Conservation (phyloP, 2,329 filamentous ascomycete genomes). For the Aspergillus fischeri region DNA sequence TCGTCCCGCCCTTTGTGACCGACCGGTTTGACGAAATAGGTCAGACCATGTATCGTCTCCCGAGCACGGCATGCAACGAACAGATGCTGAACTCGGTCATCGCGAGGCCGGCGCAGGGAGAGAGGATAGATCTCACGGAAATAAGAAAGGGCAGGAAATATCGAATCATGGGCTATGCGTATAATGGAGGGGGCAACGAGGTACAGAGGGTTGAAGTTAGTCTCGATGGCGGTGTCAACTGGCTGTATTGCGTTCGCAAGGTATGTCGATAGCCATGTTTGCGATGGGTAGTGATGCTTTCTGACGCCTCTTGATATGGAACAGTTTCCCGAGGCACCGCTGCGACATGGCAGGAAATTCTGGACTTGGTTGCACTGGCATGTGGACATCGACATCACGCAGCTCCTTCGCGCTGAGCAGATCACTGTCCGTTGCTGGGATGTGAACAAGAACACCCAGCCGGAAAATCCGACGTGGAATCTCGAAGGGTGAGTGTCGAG, state of each 20-base stretch:
- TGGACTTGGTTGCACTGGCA: slow-evolving; percentile 55
- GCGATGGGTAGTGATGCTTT: neutral
- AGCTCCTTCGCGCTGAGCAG: slow-evolving; percentile 41
- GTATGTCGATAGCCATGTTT: slow-evolving; percentile 18
- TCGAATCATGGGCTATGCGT: slow-evolving; percentile 46
- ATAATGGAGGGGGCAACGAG: slow-evolving; percentile 49
- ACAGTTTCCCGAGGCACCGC: slow-evolving; percentile 45
- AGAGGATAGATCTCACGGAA: slow-evolving; percentile 39
- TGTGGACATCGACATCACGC: slow-evolving; percentile 44
- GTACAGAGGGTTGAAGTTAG: slow-evolving; percentile 49
- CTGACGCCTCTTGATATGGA: neutral
- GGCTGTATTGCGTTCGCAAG: slow-evolving; percentile 47
- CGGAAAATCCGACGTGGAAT: slow-evolving; percentile 46
- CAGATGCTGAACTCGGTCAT: slow-evolving; percentile 50
- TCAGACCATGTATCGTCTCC: slow-evolving; percentile 45
- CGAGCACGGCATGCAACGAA: slow-evolving; percentile 47
- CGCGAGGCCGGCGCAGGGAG: slow-evolving; percentile 44
- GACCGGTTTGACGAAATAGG: slow-evolving; percentile 49
- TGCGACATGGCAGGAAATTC: slow-evolving; percentile 51
- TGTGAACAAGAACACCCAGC: slow-evolving; percentile 51
- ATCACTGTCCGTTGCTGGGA: slow-evolving; percentile 48
- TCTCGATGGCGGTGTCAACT: slow-evolving; percentile 45
- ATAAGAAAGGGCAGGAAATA: slow-evolving; percentile 40
- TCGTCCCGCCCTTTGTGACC: slow-evolving; percentile 46
- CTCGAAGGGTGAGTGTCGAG: slow-evolving; percentile 36